These are phyloP conservation scores for Papilionanthe hybrid DNA, from an alignment of 116 monocot genomes.

Conservation along the genomic window DNA sequence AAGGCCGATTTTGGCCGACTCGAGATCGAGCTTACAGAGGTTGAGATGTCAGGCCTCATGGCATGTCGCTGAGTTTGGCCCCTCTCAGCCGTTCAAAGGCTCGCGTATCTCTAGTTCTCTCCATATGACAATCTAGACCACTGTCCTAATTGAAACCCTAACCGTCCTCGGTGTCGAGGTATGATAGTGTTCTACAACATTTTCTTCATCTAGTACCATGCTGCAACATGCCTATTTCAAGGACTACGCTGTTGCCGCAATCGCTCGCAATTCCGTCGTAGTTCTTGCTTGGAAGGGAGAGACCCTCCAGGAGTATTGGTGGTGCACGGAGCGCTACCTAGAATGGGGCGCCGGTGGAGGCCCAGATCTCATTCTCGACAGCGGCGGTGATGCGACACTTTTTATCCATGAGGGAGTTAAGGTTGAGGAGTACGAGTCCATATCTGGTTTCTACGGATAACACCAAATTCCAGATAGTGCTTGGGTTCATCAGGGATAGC, in stretches of 20 bases:
- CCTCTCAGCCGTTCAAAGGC: conserved; percentile 33
- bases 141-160: conserved; percentile 33
- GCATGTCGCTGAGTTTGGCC: conserved; percentile 33
- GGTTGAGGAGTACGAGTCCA: conserved; percentile 27
- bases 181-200: conserved; percentile 34
- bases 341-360: conserved; percentile 25
- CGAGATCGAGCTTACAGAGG: conserved; percentile 38
- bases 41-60: conserved; percentile 40
- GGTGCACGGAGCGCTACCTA: conserved; percentile 30
- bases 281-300: conserved; percentile 29
- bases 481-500: conserved; percentile 19
- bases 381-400: conserved; percentile 19
- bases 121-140: conserved; percentile 29
- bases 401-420: conserved; percentile 27
- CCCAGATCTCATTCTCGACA: conserved; percentile 27
- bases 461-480: conserved; percentile 24
- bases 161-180: conserved; percentile 30
- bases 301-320: conserved; percentile 36
- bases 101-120: conserved; percentile 30
- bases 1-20: conserved; percentile 34
- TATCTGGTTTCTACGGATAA: conserved; percentile 20
- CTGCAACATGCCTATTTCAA: neutral
- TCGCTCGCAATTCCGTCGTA: conserved; percentile 22
- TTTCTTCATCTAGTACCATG: conserved; percentile 30
- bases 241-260: conserved; percentile 59